These are phyloP conservation scores for Puccinia hordei DNA, from an alignment of 1,284 basidiomycete species.

Conservation along the genomic window DNA sequence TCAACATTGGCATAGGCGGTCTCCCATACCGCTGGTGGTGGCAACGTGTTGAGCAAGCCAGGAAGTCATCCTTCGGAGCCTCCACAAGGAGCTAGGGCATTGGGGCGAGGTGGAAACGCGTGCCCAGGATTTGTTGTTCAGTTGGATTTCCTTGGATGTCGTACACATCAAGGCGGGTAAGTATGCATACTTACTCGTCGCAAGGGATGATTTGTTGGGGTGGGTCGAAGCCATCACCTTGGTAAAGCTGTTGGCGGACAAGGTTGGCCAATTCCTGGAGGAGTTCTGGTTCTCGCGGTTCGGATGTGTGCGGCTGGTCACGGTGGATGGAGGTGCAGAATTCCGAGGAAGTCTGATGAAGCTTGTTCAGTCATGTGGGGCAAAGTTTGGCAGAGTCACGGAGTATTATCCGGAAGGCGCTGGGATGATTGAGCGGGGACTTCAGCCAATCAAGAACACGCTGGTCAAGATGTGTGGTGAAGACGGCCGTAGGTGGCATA, in stretches of 20 bases:
- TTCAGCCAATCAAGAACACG: not conserved
- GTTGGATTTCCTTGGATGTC: not conserved
- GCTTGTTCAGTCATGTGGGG: not conserved
- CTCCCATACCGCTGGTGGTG: too few relatives aligned
- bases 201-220: constrained; percentile 6
- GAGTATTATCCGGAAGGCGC: not conserved
- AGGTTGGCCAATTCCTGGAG: not conserved
- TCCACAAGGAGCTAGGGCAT: too few relatives aligned
- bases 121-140: too few relatives aligned
- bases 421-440: constrained; percentile 12
- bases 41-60: too few relatives aligned
- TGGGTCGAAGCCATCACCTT: not conserved
- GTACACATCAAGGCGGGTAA: constrained; percentile 3
- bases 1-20: too few relatives aligned
- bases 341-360: not conserved
- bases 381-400: not conserved
- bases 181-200: not conserved
- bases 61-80: too few relatives aligned
- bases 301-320: not conserved
- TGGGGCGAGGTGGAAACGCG: too few relatives aligned
- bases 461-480: constrained; percentile 11
- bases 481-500: not conserved
- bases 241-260: not conserved
- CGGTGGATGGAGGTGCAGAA: constrained; percentile 4
- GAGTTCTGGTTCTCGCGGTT: not conserved